Base-by-base conservation (phyloP, 2,329 filamentous ascomycete species). In the Phoma sp. region DNA sequence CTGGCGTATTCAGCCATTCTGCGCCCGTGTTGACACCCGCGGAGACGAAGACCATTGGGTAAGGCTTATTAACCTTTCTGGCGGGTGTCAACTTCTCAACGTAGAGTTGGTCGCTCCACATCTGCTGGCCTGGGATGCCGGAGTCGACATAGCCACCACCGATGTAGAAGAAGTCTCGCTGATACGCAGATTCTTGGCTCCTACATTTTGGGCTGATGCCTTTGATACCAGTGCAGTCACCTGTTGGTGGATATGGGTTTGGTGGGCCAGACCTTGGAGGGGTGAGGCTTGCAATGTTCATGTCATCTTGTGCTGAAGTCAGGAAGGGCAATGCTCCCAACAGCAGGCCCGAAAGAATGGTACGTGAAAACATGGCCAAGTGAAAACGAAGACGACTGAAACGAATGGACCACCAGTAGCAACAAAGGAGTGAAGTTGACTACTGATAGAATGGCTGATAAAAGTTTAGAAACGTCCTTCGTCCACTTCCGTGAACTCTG, bases 1-100 rank as follows among this genome's bases (percentile, higher is more conserved):
- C 78, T 9, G 81, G 78, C 14, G 80, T 83, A 37, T 75, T 76
- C 18, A 71, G 55, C 32, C 59, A 70, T 29, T 67, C 67, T 9
- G 60, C 59, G 9, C 65, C 60, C 1, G 60, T 62, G 25, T 65
- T 61, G 18, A 29, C 66, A 28, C 49, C 50, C 6, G 56, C 61
- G 12, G 53, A 40, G 17, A 65, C 53, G 25, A 65, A 54, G 26
- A 61, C 34, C 2, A 59, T 45, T 2, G 58, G 56, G 4, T 38
- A 14, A 4, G 47, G 46, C 20, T 18, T 15, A 15, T 56, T 17
- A 2, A 20, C 17, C 21, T 20, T 18, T 7, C 37, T 11, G 6
- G 40, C 2, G n/a, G 50, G 58, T 17, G 55, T 51, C 14, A 58
- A 33, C 37, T 55, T 56, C n/a, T 50, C 54, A 15, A 57, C 54